Percentiles rank a stretch among this genome's conserved stretches.
phyloP scores from a whole-genome alignment of 2,329 filamentous ascomycete genomes.

The Apiospora malaysiana region DNA sequence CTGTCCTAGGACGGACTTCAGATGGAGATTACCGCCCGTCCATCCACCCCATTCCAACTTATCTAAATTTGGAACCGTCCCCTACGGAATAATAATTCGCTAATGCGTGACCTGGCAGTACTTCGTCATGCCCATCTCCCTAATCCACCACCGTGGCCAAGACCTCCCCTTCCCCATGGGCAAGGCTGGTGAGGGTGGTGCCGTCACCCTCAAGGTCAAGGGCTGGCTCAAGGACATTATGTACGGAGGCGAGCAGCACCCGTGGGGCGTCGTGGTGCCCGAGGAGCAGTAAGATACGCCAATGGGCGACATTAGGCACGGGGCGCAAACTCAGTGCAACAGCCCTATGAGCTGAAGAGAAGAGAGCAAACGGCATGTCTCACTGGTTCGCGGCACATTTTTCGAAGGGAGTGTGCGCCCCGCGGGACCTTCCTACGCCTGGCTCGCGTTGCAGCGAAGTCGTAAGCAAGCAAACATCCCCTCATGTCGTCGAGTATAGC shows the following conservation, averaged over 20 bases:
- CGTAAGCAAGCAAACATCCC: neutral
- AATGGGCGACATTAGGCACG: neutral
- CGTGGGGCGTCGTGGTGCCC: constrained; percentile 72
- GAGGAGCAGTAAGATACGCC: constrained; percentile 52
- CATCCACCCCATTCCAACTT: neutral
- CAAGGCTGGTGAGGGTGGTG: constrained; percentile 55
- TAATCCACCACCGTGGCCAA: constrained; percentile 70
- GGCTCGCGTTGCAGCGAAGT: neutral
- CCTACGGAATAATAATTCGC: constrained; percentile 19
- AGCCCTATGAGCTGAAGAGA: neutral
- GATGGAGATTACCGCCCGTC: constrained; percentile 14
- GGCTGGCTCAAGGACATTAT: constrained; percentile 73
- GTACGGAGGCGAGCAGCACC: constrained; percentile 72
- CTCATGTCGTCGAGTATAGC: neutral
- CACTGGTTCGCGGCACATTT: neutral
- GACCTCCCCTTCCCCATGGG: constrained; percentile 69
- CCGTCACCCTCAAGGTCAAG: constrained; percentile 68
- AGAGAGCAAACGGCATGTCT: neutral
- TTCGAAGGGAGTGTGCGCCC: neutral
- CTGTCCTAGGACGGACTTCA: neutral
- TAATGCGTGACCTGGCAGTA: constrained; percentile 50
- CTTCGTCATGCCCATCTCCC: constrained; percentile 72
- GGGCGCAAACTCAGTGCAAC: neutral
- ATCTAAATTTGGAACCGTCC: neutral
- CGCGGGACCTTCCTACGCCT: neutral